Conservation (phyloP, 345 rosid species). For the Luvunga scandens region DNA sequence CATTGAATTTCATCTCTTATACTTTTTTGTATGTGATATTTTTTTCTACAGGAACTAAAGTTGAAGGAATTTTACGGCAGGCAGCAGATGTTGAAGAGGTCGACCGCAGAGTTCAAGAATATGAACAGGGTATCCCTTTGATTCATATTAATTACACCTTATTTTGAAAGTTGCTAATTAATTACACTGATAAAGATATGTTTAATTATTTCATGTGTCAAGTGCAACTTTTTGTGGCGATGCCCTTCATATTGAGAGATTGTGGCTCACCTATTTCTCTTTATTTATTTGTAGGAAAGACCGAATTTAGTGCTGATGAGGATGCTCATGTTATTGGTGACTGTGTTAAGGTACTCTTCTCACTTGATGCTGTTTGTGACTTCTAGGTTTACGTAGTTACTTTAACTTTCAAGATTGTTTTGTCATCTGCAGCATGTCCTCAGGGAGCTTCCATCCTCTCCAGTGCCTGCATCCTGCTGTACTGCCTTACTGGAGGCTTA, state of each 20-base stretch:
- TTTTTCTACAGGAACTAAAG: constrained; percentile 64
- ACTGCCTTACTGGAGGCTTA: constrained; percentile 94
- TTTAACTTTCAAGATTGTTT: constrained; percentile 23
- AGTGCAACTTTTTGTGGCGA: neutral
- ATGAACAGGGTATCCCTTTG: constrained; percentile 72
- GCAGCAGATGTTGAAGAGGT: constrained; percentile 99
- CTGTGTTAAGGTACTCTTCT: constrained; percentile 79
- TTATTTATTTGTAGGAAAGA: constrained; percentile 58
- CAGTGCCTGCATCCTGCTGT: constrained; percentile 97
- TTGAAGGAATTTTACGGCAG: constrained; percentile 91
- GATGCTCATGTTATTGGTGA: constrained; percentile 99
- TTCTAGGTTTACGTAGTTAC: constrained; percentile 11
- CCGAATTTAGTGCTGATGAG: constrained; percentile 77
- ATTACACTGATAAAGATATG: neutral
- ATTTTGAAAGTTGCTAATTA: constrained; percentile 2
- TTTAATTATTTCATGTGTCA: constrained; percentile 9
- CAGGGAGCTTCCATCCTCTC: constrained; percentile 97
- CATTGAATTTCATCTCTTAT: neutral
- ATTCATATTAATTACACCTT: constrained; percentile 15
- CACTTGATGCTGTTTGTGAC: constrained; percentile 11
- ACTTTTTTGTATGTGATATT: constrained; percentile 5
- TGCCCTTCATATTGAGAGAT: constrained; percentile 16
- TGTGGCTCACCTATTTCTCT: constrained; percentile 4
- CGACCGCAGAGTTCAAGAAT: constrained; percentile 88
- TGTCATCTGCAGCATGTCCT: constrained; percentile 75